phyloP scores from a whole-genome alignment of 1,284 basidiomycete species.

The Heterobasidion parviporum region DNA sequence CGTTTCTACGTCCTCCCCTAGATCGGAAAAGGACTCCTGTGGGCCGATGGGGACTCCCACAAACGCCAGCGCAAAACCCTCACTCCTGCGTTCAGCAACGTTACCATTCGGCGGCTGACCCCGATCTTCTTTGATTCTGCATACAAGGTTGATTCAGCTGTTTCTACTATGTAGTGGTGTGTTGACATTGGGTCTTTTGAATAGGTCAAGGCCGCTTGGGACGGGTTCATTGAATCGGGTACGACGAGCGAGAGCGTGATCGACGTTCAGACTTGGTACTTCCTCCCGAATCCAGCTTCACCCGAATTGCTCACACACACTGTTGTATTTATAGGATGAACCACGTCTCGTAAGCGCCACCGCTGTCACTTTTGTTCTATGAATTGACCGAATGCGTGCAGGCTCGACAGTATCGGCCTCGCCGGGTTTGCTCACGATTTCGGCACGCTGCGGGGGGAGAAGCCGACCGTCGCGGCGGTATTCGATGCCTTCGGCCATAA shows the following conservation, averaged over 20 bases:
- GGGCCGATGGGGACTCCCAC: conserved; percentile 1
- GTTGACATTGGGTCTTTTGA: neutral
- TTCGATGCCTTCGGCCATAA: neutral
- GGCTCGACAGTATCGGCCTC: conserved; percentile 52
- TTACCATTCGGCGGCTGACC: conserved; percentile 27
- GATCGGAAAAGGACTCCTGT: neutral
- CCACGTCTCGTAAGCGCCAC: neutral
- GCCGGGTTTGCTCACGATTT: conserved; percentile 53
- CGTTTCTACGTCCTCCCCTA: neutral
- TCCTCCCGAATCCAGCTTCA: neutral
- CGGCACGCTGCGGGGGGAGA: conserved; percentile 39
- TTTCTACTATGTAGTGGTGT: conserved; percentile 17
- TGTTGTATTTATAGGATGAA: neutral
- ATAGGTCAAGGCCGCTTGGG: neutral
- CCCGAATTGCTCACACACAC: neutral
- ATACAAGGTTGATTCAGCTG: conserved; percentile 33
- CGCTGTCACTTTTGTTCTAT: neutral
- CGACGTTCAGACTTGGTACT: neutral
- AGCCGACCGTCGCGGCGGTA: conserved; percentile 32
- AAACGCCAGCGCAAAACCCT: conserved; percentile 33
- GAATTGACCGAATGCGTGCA: conserved; percentile 12
- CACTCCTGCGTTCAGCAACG: conserved; percentile 32
- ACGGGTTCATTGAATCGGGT: neutral
- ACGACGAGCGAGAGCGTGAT: neutral
- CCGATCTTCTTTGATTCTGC: conserved; percentile 33